These are phyloP conservation scores for Gossypium thurberi DNA, from an alignment of 345 rosid species.

Conservation along the genomic window DNA sequence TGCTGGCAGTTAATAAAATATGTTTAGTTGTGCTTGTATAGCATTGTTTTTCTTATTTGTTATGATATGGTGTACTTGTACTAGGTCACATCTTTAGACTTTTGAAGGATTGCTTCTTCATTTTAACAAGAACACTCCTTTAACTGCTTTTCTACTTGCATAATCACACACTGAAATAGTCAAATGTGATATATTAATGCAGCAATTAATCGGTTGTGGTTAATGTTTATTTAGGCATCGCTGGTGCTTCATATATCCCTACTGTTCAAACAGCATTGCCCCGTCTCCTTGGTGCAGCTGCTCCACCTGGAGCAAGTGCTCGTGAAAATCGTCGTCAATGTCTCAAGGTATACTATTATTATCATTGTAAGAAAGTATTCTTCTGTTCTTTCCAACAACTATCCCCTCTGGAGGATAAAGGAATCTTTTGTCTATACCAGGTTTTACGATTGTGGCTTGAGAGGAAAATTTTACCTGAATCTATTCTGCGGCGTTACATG, in stretches of 20 bases:
- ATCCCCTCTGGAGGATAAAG: background rate
- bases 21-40: background rate
- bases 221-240: constrained; percentile 46
- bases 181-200: background rate
- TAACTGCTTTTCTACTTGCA: background rate
- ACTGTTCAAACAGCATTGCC: constrained; percentile 86
- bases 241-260: constrained; percentile 82
- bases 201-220: background rate
- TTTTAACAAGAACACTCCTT: background rate
- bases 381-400: constrained; percentile 1
- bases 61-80: too few relatives aligned
- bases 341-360: constrained; percentile 56
- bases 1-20: background rate
- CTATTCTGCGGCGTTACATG: constrained; percentile 66
- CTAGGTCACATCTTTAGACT: background rate
- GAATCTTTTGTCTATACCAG: constrained; percentile 28
- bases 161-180: background rate
- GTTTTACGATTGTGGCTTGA: constrained; percentile 88
- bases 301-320: constrained; percentile 74
- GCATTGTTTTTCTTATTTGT: background rate
- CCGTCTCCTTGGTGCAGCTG: constrained; percentile 92
- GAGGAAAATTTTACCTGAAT: constrained; percentile 77
- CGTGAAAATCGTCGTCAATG: constrained; percentile 97
- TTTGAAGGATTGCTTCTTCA: background rate
- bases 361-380: background rate